Evolutionary conservation across 2,329 filamentous ascomycete species (phyloP).

Genomic region (Metarhizium robertsii): DNA sequence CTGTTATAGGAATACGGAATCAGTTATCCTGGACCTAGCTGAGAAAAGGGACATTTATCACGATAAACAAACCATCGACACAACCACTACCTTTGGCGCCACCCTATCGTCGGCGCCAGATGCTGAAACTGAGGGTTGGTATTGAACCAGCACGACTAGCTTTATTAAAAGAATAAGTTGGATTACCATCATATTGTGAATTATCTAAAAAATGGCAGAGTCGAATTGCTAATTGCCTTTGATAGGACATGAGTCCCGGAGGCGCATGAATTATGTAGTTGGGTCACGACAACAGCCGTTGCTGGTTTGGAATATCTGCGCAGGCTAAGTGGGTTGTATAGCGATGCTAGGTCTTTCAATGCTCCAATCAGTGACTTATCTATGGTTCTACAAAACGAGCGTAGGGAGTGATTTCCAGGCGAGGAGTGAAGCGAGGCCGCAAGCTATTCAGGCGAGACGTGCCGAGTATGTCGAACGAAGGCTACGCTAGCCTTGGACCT

Average conservation of each 20-base stretch:
- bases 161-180: neutral
- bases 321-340: neutral
- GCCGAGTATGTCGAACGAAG: neutral
- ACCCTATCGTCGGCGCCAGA: neutral
- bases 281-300: too few species aligned
- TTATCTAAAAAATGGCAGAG: neutral
- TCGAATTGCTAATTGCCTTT: neutral
- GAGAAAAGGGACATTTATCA: neutral
- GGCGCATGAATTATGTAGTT: neutral
- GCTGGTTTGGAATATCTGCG: neutral
- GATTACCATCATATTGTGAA: neutral
- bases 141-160: neutral
- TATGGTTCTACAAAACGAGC: neutral
- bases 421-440: neutral
- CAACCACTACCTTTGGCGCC: constrained; percentile 25
- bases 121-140: neutral
- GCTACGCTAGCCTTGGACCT: neutral
- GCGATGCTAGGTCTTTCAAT: neutral
- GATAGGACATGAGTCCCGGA: neutral
- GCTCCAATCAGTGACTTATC: neutral
- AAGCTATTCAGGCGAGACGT: neutral
- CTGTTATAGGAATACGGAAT: constrained; percentile 24
- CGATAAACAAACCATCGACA: constrained; percentile 44
- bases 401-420: neutral
- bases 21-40: neutral